Evolutionary conservation across 202 grass and related monocot genomes (phyloP).

Genomic region (Bolboschoenoplectus hybrid): DNA sequence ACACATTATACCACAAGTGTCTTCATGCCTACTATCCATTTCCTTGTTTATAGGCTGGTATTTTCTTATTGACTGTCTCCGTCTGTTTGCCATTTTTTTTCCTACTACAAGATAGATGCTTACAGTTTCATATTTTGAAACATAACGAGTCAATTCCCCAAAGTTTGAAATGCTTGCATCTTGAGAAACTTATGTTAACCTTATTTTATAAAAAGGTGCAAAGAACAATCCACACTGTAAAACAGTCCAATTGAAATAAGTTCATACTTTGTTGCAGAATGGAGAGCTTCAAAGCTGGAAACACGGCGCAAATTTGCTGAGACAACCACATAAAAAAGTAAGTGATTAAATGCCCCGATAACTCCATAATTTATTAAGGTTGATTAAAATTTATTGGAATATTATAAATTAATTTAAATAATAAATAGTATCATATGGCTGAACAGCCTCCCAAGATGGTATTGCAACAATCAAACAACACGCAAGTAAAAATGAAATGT

Average conservation of each 20-base stretch:
- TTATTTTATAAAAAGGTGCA: constrained; percentile 11
- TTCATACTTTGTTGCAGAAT: constrained; percentile 87
- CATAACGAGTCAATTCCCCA: not conserved
- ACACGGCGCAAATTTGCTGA: constrained; percentile 89
- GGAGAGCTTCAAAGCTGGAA: constrained; percentile 93
- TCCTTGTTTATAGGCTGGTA: not conserved
- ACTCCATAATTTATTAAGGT: constrained; percentile 1
- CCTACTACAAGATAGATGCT: not conserved
- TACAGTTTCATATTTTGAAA: constrained; percentile 15
- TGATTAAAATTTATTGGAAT: not conserved
- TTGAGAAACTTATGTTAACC: not conserved
- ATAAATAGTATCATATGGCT: not conserved
- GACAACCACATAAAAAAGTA: constrained; percentile 34
- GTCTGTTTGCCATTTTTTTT: not conserved
- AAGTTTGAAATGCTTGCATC: not conserved
- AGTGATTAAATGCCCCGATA: not conserved
- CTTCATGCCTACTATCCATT: not conserved
- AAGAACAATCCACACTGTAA: not conserved
- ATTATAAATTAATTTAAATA: not conserved
- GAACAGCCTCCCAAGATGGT: not conserved
- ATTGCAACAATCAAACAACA: constrained; percentile 23
- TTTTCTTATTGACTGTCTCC: not conserved
- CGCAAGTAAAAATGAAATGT: not conserved
- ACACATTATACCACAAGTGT: not conserved
- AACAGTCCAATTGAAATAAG: not conserved